These are phyloP conservation scores for Logfia minima DNA, from an alignment of 129 eudicot genomes.

Conservation along the genomic window DNA sequence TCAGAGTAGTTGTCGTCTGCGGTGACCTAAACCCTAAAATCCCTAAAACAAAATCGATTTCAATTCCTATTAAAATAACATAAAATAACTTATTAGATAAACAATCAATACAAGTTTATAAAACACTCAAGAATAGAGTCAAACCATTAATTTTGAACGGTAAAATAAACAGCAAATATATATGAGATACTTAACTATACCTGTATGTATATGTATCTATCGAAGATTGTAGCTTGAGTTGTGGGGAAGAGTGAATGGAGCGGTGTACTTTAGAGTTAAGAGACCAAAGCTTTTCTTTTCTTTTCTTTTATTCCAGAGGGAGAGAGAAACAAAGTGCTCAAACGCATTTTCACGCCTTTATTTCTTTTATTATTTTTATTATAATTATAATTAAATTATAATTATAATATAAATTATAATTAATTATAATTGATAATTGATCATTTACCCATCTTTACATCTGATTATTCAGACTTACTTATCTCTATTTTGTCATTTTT, in stretches of 20 bases:
- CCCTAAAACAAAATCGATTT: slow-evolving; percentile 18
- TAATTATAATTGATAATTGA: too few relatives aligned
- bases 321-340: slow-evolving; percentile 25
- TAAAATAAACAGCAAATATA: not conserved
- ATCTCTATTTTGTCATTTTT: too few relatives aligned
- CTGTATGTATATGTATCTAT: slow-evolving; percentile 8
- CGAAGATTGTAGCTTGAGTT: slow-evolving; percentile 28
- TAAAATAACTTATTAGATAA: slow-evolving; percentile 6
- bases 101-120: not conserved
- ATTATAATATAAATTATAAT: too few relatives aligned
- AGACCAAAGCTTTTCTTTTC: slow-evolving; percentile 21
- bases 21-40: slow-evolving; percentile 24
- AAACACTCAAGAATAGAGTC: not conserved
- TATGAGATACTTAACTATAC: not conserved
- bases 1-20: not conserved
- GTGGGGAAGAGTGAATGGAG: slow-evolving; percentile 26
- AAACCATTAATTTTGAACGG: slow-evolving; percentile 1
- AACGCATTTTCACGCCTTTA: not conserved
- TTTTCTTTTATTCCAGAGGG: not conserved
- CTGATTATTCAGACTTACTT: too few relatives aligned
- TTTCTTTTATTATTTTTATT: not conserved
- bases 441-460: too few relatives aligned
- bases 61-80: not conserved
- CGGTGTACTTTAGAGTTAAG: slow-evolving; percentile 33
- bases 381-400: too few relatives aligned